A percentile compares a stretch with the other conserved stretches of the same genome.
These are phyloP conservation scores for Thelonectria discophora DNA, from an alignment of 2,329 filamentous ascomycete genomes.

Conservation along the genomic window DNA sequence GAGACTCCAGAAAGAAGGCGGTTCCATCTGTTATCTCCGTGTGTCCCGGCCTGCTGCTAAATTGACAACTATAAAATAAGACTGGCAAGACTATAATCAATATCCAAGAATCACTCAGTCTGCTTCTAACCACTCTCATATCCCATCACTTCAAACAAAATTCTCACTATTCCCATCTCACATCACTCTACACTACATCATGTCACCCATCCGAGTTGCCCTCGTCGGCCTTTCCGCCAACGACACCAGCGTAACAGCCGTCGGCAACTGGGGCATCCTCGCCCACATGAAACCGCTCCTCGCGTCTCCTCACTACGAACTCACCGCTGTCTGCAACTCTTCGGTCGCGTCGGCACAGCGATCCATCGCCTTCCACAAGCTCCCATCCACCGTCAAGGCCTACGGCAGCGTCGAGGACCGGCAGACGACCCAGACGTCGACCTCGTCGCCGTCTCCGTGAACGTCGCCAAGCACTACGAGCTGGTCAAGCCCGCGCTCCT, in stretches of 20 bases:
- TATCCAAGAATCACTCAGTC: too few relatives aligned
- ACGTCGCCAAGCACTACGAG: constrained; percentile 58
- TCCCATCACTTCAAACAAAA: not conserved
- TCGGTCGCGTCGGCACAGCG: constrained; percentile 51
- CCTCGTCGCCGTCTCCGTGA: constrained; percentile 59
- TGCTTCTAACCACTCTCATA: not conserved
- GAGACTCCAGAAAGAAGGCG: not conserved
- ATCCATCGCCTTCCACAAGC: constrained; percentile 53
- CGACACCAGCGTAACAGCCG: not conserved
- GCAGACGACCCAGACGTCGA: constrained; percentile 59
- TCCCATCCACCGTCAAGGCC: constrained; percentile 50
- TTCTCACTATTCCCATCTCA: too few relatives aligned
- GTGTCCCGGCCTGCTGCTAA: too few relatives aligned
- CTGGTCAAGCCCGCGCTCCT: constrained; percentile 53
- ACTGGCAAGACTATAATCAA: too few relatives aligned
- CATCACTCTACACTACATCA: not conserved
- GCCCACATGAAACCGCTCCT: constrained; percentile 58
- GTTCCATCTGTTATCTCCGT: too few relatives aligned
- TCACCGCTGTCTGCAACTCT: constrained; percentile 61
- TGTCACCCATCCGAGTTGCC: constrained; percentile 31
- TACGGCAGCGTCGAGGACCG: constrained; percentile 55
- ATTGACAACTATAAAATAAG: too few relatives aligned
- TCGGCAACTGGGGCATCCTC: constrained; percentile 57
- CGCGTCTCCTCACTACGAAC: constrained; percentile 52
- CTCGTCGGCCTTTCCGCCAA: constrained; percentile 31